These are phyloP conservation scores for Wilcoxina mikolae DNA, from an alignment of 495 filamentous ascomycete genomes.

Conservation along the genomic window DNA sequence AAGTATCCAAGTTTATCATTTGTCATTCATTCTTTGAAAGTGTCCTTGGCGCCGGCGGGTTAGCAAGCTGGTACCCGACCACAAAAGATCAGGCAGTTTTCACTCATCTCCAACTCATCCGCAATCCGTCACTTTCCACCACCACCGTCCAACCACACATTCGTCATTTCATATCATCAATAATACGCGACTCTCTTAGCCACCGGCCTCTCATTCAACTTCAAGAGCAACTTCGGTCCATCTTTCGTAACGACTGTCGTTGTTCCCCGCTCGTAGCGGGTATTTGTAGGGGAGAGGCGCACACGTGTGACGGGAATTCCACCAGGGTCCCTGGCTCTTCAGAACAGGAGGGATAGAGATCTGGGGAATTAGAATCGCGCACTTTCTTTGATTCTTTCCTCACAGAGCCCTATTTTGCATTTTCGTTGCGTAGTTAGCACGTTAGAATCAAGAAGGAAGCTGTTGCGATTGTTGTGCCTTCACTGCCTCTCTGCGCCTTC, in stretches of 20 bases:
- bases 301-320: neutral
- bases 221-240: neutral
- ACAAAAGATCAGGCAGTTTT: neutral
- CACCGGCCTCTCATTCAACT: neutral
- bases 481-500: conserved; percentile 21
- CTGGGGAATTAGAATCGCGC: conserved; percentile 1
- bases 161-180: too few species aligned
- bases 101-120: neutral
- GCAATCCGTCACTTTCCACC: neutral
- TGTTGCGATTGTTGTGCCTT: conserved; percentile 24
- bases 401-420: conserved; percentile 1
- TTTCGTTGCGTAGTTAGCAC: conserved; percentile 4
- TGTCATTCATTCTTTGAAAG: too few species aligned
- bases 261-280: neutral
- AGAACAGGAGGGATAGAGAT: neutral
- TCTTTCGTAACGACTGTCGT: neutral
- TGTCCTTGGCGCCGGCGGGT: too few species aligned
- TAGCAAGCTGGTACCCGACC: too few species aligned
- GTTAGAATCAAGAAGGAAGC: conserved; percentile 5
- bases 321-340: neutral
- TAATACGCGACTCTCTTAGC: too few species aligned
- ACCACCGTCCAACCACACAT: neutral
- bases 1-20: too few species aligned
- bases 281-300: neutral
- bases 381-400: conserved; percentile 5